Evolutionary conservation across 1,139 yeast species (phyloP), one percentile per base, ranked within the genome.

Genomic region (Debaryomycetaceae sp.): DNA sequence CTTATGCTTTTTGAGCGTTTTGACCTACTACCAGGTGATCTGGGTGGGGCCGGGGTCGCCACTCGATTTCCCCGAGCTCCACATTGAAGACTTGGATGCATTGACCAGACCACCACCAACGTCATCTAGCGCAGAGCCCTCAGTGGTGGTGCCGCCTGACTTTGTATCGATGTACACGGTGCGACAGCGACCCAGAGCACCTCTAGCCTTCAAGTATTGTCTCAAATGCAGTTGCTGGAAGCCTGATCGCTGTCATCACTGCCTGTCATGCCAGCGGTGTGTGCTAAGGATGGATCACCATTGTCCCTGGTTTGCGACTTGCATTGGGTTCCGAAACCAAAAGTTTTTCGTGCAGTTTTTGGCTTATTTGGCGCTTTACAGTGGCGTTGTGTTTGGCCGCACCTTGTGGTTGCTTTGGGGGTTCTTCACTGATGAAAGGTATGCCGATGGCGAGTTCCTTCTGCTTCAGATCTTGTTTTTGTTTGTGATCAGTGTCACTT

Each of bases 261-360:
- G 98, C 38, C 78, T 84, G 0, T 59, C 75, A 15, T 78, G 93
- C 41, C 70, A 76, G 9, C 58, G 56, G 32, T 91, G 98, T 55
- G 69, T 84, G 1, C 63, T 91, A 35, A 64, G 71, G 38, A 82
- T 82, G 91, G 93, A 83, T 56, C 98, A 91, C 49, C 94, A 84
- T 56, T 91, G 98, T 52, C 97, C 98, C 0, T 91, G 98, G 98
- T 88, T 91, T 51, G 78, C 95, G 4, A 66, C 77, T 7, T 91
- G 98, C 53, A 33, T 33, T 19, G 51, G 50, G 1, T 82, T 71
- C 56, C 60, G 60, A 28, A 89, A 89, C 56, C 89, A 85, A 47
- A 83, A 85, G 56, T 75, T 63, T 48, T 89, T 86, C 50, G 53
- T 86, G 15, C 95, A 88, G 53, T 83, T 84, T 48, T 56, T 91